Base-by-base conservation (phyloP, 495 filamentous ascomycete genomes). In the Daldinia grandis region DNA sequence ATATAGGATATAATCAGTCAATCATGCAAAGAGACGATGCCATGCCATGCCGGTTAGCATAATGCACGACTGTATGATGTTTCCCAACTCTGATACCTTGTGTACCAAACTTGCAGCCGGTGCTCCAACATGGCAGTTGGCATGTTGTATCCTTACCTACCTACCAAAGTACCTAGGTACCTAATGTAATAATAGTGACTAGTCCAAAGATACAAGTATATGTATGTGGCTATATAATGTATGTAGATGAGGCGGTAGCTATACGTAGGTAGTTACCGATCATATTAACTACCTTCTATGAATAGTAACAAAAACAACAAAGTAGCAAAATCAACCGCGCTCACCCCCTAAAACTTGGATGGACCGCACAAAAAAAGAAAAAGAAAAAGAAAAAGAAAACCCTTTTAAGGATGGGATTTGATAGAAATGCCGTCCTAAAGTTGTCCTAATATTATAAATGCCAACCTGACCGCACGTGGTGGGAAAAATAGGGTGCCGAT, bases 271-370 rank as follows among this genome's bases (percentile, higher is more conserved):
- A 47, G n/a, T n/a, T 47, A 47, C 40, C 5, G 40, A n/a, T 19
- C 8, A 47, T 4, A 14, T 17, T 12, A 33, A 9, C 10, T 4
- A n/a, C n/a, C n/a, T n/a, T n/a, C 64, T 68, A 57, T 61, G 59
- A 51, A 72, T 68, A 67, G 47, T 47, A 56, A 63, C 53, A 1
- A 25, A 59, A 51, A 33, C 19, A 37, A 21, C 14, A 62, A 40
- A 47, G 56, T 47, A 27, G 47, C 56, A 28, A 60, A 54, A 68
- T 67, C 47, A 55, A 44, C 49, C 12, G 49, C 62, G 62, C 74
- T 72, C 74, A 75, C 67, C 76, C 70, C 69, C 31, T 56, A 66
- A 68, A 53, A 60, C n/a, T 64, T 21, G 57, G 49, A 37, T 33
- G 28, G 15, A 68, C 44, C 42, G 58, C 49, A 12, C 27, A 37